phyloP scores from a whole-genome alignment of 352 stramenopile species.

The Phytopythium oedochilum region DNA sequence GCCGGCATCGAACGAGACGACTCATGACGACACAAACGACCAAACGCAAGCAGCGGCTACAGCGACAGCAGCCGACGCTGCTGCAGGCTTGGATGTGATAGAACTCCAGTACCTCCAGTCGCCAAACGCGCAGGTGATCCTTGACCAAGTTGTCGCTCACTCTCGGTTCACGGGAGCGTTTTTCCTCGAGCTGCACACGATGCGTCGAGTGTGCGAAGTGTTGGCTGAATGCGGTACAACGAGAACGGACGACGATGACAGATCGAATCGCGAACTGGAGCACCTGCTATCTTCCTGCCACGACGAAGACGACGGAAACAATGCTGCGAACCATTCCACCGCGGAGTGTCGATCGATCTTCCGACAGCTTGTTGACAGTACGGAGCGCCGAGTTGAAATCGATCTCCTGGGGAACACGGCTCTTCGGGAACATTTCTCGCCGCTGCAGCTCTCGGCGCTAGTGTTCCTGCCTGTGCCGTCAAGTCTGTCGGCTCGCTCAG shows the following conservation, averaged over 20 bases:
- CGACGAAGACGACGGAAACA: background rate
- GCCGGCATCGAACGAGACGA: background rate
- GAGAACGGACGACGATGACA: background rate
- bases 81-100: background rate
- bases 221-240: background rate
- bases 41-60: background rate
- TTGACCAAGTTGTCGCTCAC: background rate
- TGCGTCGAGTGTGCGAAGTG: slow-evolving; percentile 1
- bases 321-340: background rate
- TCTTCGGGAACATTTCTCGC: slow-evolving; percentile 12
- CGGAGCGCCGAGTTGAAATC: slow-evolving; percentile 22
- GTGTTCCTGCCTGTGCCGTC: slow-evolving; percentile 50
- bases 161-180: slow-evolving; percentile 2
- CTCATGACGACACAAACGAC: background rate
- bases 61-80: background rate
- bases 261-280: background rate
- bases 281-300: background rate
- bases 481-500: slow-evolving; percentile 23
- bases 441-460: slow-evolving; percentile 17
- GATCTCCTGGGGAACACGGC: slow-evolving; percentile 33
- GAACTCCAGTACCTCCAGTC: slow-evolving; percentile 4
- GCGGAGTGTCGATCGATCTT: slow-evolving; percentile 21
- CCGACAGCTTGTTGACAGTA: slow-evolving; percentile 31
- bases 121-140: slow-evolving; percentile 5
- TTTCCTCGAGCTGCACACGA: slow-evolving; percentile 4